A percentile compares a stretch with the other conserved stretches of the same genome.
Conservation (phyloP, 2,329 filamentous ascomycete species). For the Aphanoascus verrucosus region DNA sequence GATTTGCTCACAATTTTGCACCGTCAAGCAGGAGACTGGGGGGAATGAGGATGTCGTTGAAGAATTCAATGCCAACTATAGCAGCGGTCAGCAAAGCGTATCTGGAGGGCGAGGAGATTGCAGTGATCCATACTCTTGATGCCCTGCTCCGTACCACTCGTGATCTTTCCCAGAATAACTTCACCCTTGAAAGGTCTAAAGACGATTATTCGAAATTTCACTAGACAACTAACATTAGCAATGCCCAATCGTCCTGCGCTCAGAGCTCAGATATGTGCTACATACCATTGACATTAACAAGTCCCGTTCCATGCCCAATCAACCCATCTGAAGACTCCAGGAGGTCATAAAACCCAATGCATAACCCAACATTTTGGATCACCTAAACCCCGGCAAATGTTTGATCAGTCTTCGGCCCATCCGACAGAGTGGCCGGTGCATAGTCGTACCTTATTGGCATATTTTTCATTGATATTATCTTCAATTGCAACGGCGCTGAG, state of each 20-base stretch:
- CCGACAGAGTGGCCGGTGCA: background rate
- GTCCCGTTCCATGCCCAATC: conserved; percentile 82
- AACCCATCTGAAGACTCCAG: conserved; percentile 82
- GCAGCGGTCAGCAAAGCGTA: conserved; percentile 14
- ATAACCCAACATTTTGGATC: conserved; percentile 88
- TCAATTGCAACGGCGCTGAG: conserved; percentile 72
- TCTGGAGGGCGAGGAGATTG: background rate
- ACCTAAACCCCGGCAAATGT: conserved; percentile 41
- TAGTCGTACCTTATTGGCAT: conserved; percentile 66
- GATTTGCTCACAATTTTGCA: conserved; percentile 57
- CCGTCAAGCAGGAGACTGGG: conserved; percentile 62
- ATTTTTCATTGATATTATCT: conserved; percentile 95
- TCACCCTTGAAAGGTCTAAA: conserved; percentile 95
- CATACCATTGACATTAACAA: conserved; percentile 85
- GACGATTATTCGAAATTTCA: conserved; percentile 85
- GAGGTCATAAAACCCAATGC: conserved; percentile 86
- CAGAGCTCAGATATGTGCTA: background rate
- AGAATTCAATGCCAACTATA: conserved; percentile 75
- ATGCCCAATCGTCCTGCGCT: background rate
- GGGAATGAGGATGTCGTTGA: conserved; percentile 79
- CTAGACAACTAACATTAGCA: conserved; percentile 35
- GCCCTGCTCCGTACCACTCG: conserved; percentile 58
- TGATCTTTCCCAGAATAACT: conserved; percentile 76
- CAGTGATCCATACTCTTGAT: conserved; percentile 52
- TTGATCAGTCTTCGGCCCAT: background rate